A percentile compares a stretch with the other conserved stretches of the same genome.
phyloP scores from a whole-genome alignment of 2,329 filamentous ascomycete species.

The Albifimbria verrucaria region DNA sequence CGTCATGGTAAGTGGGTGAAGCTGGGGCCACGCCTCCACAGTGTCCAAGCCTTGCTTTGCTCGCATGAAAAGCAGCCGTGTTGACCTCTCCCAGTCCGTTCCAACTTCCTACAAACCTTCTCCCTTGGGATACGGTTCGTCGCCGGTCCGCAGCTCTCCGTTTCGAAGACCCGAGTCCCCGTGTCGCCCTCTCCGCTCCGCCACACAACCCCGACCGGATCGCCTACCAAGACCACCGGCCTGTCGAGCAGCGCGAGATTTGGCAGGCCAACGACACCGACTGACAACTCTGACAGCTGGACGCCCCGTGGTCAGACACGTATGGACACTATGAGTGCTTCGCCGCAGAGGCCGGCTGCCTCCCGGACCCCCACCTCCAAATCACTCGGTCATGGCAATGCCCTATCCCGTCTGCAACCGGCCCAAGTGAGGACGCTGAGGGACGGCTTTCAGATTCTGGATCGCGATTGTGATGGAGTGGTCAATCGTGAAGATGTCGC shows the following conservation, averaged over 20 bases:
- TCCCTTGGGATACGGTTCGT: constrained; percentile 67
- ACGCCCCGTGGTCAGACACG: constrained; percentile 30
- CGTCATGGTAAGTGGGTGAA: constrained; percentile 2
- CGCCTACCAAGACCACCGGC: constrained; percentile 48
- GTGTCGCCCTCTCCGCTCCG: constrained; percentile 64
- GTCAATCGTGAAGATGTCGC: constrained; percentile 81
- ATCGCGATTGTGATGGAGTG: constrained; percentile 80
- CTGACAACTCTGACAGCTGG: constrained; percentile 32
- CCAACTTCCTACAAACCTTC: constrained; percentile 65
- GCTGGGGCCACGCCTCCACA: not conserved
- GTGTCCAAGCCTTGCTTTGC: not conserved
- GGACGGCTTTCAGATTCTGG: constrained; percentile 90
- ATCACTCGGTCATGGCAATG: constrained; percentile 43
- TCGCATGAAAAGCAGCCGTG: not conserved
- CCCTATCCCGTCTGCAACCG: constrained; percentile 71
- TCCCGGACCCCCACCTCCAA: constrained; percentile 28
- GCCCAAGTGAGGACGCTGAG: constrained; percentile 82
- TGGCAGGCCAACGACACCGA: constrained; percentile 39
- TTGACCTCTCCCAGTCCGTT: constrained; percentile 44
- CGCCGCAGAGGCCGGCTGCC: constrained; percentile 25
- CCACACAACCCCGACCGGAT: constrained; percentile 61
- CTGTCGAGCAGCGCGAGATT: constrained; percentile 24
- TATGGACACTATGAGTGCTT: constrained; percentile 34
- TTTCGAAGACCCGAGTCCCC: constrained; percentile 62
- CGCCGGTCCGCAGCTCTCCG: constrained; percentile 56